A percentile compares a stretch with the other conserved stretches of the same genome.
Evolutionary conservation across 2,329 filamentous ascomycete genomes (phyloP).

Genomic region (Cordyceps cicadae): DNA sequence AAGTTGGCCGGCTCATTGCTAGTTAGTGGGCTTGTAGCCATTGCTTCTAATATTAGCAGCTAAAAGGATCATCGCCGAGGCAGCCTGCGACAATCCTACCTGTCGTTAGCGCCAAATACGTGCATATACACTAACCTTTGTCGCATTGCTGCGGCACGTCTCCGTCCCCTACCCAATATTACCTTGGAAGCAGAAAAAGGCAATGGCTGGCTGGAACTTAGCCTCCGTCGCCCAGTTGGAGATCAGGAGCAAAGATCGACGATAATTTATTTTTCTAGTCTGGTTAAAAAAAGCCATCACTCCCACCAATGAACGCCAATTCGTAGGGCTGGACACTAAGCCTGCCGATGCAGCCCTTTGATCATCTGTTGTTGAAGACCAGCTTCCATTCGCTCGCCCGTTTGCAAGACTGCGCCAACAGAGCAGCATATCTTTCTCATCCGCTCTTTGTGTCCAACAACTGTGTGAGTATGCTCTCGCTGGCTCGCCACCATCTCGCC

Average conservation of each 20-base stretch:
- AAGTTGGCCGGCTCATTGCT: background rate
- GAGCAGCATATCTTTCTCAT: constrained; percentile 15
- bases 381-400: background rate
- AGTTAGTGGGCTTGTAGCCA: background rate
- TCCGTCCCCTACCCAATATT: background rate
- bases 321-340: background rate
- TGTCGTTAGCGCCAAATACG: background rate
- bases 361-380: background rate
- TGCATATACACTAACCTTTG: too few species aligned
- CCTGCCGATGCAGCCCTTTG: background rate
- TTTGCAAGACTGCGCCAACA: background rate
- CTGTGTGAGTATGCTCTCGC: constrained; percentile 54
- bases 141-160: background rate
- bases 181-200: background rate
- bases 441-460: constrained; percentile 50
- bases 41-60: background rate
- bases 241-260: background rate
- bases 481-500: constrained; percentile 65
- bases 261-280: background rate
- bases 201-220: background rate
- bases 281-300: background rate
- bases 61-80: background rate
- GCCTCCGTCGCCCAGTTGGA: background rate
- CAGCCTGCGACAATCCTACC: background rate
- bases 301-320: background rate